phyloP scores from a whole-genome alignment of 2,329 filamentous ascomycete genomes.

The Tolypocladium inflatum region DNA sequence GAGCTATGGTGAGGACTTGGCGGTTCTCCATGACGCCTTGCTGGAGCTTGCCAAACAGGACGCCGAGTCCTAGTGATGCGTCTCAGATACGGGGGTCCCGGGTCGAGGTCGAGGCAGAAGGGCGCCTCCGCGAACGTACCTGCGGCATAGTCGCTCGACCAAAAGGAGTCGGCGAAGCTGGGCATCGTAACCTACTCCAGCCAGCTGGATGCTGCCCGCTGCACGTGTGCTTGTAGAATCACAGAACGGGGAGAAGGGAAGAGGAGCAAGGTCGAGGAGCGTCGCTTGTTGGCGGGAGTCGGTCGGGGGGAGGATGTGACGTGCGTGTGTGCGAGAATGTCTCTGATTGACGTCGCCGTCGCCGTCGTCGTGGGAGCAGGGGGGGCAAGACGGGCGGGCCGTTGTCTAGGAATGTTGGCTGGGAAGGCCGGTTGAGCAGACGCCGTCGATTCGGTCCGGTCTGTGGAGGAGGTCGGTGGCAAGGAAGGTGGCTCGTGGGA shows the following conservation, averaged over 20 bases:
- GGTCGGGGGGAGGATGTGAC: too few species aligned
- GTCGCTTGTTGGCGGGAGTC: background rate
- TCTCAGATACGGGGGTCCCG: slow-evolving; percentile 4
- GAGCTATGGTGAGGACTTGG: slow-evolving; percentile 83
- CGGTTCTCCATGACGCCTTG: slow-evolving; percentile 94
- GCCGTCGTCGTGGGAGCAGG: background rate
- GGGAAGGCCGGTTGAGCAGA: background rate
- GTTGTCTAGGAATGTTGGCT: background rate
- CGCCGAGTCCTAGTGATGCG: slow-evolving; percentile 58
- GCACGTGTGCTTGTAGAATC: background rate
- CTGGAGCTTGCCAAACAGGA: slow-evolving; percentile 92
- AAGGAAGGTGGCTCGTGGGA: background rate
- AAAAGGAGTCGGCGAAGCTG: slow-evolving; percentile 91
- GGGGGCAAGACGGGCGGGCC: background rate
- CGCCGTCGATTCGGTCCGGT: background rate
- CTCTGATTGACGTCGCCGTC: background rate
- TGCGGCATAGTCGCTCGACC: slow-evolving; percentile 95
- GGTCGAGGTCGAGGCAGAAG: background rate
- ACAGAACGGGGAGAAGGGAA: background rate
- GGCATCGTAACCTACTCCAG: slow-evolving; percentile 50
- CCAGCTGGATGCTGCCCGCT: background rate
- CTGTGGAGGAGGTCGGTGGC: background rate
- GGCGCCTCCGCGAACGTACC: slow-evolving; percentile 39
- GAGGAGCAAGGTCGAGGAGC: background rate
- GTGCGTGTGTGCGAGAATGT: background rate